phyloP scores from a whole-genome alignment of 1,284 basidiomycete genomes.

The Gomphus bonarii region DNA sequence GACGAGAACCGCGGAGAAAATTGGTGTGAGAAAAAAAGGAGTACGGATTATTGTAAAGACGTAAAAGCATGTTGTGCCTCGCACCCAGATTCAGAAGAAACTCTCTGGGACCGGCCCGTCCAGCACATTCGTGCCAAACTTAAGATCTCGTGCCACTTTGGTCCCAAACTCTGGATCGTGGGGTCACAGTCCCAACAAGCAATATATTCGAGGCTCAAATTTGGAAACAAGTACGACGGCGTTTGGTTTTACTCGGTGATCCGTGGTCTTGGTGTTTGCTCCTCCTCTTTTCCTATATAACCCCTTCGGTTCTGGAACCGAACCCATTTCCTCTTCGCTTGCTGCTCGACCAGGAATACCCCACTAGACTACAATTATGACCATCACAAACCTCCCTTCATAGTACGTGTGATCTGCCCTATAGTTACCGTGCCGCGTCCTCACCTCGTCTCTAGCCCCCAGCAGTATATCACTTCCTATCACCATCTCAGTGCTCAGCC shows the following conservation, averaged over 20 bases:
- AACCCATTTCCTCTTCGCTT: not conserved
- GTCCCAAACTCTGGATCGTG: not conserved
- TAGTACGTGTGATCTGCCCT: slow-evolving; percentile 6
- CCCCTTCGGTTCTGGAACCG: not conserved
- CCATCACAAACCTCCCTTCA: slow-evolving; percentile 12
- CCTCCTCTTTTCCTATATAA: not conserved
- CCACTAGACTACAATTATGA: slow-evolving; percentile 1
- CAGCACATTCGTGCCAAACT: not conserved
- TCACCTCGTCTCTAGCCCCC: slow-evolving; percentile 6
- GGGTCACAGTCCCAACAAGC: not conserved
- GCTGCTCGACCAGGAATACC: slow-evolving; percentile 1
- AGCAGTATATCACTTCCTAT: slow-evolving; percentile 6
- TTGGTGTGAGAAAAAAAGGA: not conserved
- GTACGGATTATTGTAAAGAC: not conserved
- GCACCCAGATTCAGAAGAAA: not conserved
- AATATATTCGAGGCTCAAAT: not conserved
- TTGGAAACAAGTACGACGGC: not conserved
- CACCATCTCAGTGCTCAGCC: slow-evolving; percentile 1
- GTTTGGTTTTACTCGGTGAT: not conserved
- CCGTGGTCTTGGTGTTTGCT: not conserved
- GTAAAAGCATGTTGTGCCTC: not conserved
- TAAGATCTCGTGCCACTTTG: not conserved
- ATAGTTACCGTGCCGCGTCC: not conserved
- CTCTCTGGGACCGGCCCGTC: not conserved
- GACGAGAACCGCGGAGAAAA: slow-evolving; percentile 4